These are phyloP conservation scores for Fusarium anthophilum DNA, from an alignment of 2,329 filamentous ascomycete genomes.

Conservation along the genomic window DNA sequence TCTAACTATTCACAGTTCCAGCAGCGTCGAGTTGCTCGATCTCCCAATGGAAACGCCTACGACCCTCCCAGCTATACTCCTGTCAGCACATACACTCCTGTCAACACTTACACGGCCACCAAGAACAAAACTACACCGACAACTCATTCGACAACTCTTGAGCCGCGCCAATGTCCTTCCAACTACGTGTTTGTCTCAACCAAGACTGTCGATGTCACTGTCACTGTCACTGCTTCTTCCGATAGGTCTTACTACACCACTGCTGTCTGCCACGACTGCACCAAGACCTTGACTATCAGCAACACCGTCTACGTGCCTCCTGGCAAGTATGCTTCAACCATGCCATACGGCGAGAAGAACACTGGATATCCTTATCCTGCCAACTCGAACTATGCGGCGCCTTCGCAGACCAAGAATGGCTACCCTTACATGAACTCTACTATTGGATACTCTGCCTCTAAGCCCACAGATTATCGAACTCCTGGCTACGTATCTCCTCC, in stretches of 20 bases:
- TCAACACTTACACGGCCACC: not conserved
- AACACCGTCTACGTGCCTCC: constrained; percentile 18
- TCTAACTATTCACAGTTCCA: constrained; percentile 20
- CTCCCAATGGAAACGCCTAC: constrained; percentile 1
- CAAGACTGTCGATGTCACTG: constrained; percentile 47
- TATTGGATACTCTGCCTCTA: constrained; percentile 11
- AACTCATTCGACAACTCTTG: constrained; percentile 9
- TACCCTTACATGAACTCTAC: constrained; percentile 34
- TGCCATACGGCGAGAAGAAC: constrained; percentile 21
- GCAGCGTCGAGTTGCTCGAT: constrained; percentile 6
- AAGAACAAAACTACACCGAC: constrained; percentile 28
- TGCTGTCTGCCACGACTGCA: constrained; percentile 17
- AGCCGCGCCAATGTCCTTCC: constrained; percentile 35
- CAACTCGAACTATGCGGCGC: constrained; percentile 16
- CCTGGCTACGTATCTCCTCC: constrained; percentile 18
- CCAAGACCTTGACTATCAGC: constrained; percentile 12
- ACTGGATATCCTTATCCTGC: constrained; percentile 11
- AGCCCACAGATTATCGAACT: not conserved
- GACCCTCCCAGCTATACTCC: constrained; percentile 15
- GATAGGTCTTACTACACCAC: constrained; percentile 33
- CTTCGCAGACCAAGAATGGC: constrained; percentile 15
- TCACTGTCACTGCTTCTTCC: constrained; percentile 47
- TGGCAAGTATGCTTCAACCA: constrained; percentile 17
- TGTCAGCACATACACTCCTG: not conserved
- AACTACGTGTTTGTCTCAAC: constrained; percentile 43